Percentiles rank a stretch among this genome's conserved stretches.
phyloP scores from a whole-genome alignment of 2,329 filamentous ascomycete species.

The Stagonosporopsis vannaccii region DNA sequence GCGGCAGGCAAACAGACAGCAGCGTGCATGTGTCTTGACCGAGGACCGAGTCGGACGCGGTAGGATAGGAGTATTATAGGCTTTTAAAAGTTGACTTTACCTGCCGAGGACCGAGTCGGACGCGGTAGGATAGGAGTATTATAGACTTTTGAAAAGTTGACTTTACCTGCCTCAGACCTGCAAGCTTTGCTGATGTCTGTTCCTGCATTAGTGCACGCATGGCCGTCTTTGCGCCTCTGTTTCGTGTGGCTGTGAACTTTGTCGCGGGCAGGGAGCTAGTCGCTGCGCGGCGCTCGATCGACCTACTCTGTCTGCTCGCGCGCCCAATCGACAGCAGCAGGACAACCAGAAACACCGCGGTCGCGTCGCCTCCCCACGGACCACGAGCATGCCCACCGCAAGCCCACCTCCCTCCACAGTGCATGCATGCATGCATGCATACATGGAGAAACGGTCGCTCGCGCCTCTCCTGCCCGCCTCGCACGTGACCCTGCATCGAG shows the following conservation, averaged over 20 bases:
- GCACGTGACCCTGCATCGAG: too few relatives aligned
- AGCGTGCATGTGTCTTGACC: background rate
- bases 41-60: background rate
- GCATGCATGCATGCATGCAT: too few relatives aligned
- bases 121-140: background rate
- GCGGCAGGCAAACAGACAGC: conserved; percentile 9
- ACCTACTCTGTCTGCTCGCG: too few relatives aligned
- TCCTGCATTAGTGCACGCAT: background rate
- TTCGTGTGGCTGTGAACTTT: background rate
- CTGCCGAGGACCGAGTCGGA: background rate
- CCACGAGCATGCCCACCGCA: too few relatives aligned
- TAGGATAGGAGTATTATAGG: background rate
- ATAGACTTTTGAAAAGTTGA: background rate
- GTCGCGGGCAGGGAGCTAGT: background rate
- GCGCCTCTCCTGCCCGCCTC: background rate
- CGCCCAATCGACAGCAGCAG: too few relatives aligned
- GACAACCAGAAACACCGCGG: too few relatives aligned
- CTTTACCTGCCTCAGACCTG: background rate
- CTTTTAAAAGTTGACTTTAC: background rate
- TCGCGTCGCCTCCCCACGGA: too few relatives aligned
- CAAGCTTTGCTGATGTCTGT: background rate
- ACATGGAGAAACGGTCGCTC: too few relatives aligned
- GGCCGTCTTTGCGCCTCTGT: background rate
- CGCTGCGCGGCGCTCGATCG: too few relatives aligned
- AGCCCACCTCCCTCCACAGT: too few relatives aligned